Evolutionary conservation across 305 asterid species (phyloP).

Genomic region (Fraxinus ornus): DNA sequence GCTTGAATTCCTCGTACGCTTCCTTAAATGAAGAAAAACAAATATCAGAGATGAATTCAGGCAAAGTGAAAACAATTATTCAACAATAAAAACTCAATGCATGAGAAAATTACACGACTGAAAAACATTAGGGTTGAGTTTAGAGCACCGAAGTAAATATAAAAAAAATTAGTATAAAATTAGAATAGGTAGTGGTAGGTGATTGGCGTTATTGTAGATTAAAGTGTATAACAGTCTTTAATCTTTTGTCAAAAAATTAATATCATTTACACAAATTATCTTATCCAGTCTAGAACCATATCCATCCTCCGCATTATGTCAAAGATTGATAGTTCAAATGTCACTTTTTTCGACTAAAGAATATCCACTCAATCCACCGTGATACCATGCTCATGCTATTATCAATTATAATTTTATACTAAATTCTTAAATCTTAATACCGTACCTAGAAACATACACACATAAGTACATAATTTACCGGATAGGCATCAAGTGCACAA

Average conservation of each 20-base stretch:
- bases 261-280: neutral
- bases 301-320: neutral
- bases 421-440: neutral
- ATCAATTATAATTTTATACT: neutral
- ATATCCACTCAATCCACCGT: neutral
- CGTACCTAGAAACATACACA: neutral
- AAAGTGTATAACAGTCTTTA: neutral
- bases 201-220: neutral
- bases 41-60: conserved; percentile 27
- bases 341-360: neutral
- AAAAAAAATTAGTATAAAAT: neutral
- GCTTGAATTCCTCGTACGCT: conserved; percentile 96
- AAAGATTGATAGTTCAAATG: neutral
- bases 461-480: conserved; percentile 39
- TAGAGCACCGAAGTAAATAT: neutral
- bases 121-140: neutral
- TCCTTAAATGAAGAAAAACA: conserved; percentile 55
- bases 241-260: neutral
- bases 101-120: neutral
- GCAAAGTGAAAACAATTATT: neutral
- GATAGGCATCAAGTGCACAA: conserved; percentile 93
- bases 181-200: neutral
- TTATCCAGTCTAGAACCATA: neutral
- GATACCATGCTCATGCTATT: neutral
- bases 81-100: neutral